Evolutionary conservation across 148 eudicot species (phyloP), one percentile per base, ranked within the genome.

Genomic region (Dysphania ambrosioides): DNA sequence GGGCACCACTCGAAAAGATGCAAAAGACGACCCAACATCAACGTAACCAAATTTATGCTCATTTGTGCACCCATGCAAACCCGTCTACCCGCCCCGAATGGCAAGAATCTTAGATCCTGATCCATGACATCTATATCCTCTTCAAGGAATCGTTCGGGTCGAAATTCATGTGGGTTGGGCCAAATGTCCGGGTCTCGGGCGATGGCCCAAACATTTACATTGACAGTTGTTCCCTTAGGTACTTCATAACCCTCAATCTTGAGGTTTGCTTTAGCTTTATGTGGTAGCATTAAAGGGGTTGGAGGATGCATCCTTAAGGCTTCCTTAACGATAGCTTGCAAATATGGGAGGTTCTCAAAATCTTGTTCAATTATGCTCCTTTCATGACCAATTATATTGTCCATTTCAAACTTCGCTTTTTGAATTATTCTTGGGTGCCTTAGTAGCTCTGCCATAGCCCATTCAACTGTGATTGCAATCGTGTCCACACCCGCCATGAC

Each of bases 71-170:
- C 83, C 19, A 78, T 75, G 35, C 86, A 83, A 12, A 74, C 38
- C 27, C 86, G 34, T 41, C 86, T 49, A 34, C 86, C 83, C 10
- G 79, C 53, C n/a, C 86, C 86, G 8, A 80, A 80, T 12, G 83
- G 86, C 21, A 77, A 55, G 42, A 83, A 24, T 53, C 77, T 38
- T 27, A 79, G 80, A 57, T 80, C 83, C 70, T 70, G 80, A 18
- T 83, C 86, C 44, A 66, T 83, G 49, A 83, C 51, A 61, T 83
- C 86, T 6, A 77, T 76, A 67, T 77, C 71, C 35, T 77, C 81
- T 30, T 70, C 73, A 0, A 80, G 57, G 71, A 77, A 83, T 42
- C 86, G 42, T 27, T 83, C 86, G 0, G 83, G 83, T n/a, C 71
- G 41, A 55, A 83, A 83, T 47, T 74, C 83, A 1, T 64, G 70